A percentile compares a stretch with the other conserved stretches of the same genome.
These are phyloP conservation scores for Grosmannia penicillata DNA, from an alignment of 2,329 filamentous ascomycete species.

Conservation along the genomic window DNA sequence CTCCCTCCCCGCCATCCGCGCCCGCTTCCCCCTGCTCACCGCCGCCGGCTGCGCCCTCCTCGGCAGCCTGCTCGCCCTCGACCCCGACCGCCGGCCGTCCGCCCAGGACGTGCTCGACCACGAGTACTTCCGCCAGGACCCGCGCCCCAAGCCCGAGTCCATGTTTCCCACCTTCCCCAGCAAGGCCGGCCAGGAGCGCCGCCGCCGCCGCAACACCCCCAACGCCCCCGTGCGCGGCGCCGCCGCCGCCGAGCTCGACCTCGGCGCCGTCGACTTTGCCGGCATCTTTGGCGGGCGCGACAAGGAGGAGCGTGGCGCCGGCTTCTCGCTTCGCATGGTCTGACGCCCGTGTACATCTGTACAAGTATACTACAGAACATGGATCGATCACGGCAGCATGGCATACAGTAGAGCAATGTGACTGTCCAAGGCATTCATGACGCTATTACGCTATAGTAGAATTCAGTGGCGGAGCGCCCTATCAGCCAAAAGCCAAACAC, in stretches of 20 bases:
- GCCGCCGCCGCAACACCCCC: slow-evolving; percentile 58
- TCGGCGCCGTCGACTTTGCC: slow-evolving; percentile 49
- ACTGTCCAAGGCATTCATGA: too few relatives aligned
- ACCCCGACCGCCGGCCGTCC: slow-evolving; percentile 56
- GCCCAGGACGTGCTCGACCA: slow-evolving; percentile 64
- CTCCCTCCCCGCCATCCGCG: slow-evolving; percentile 39
- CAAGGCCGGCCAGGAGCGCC: slow-evolving; percentile 81
- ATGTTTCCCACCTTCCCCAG: slow-evolving; percentile 97
- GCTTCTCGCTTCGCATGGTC: slow-evolving; percentile 51
- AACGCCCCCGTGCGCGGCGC: slow-evolving; percentile 71
- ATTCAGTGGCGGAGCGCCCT: too few relatives aligned
- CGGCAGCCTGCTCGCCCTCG: slow-evolving; percentile 52
- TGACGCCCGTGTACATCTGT: slow-evolving; percentile 10
- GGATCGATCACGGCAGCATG: too few relatives aligned
- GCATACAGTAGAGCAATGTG: too few relatives aligned
- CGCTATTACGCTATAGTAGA: background rate
- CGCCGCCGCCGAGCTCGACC: slow-evolving; percentile 41
- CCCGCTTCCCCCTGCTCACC: slow-evolving; percentile 71
- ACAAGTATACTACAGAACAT: background rate
- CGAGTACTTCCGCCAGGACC: slow-evolving; percentile 77
- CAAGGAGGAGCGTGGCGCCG: slow-evolving; percentile 48
- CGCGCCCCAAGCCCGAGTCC: slow-evolving; percentile 73
- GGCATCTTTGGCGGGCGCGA: slow-evolving; percentile 56
- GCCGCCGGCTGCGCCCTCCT: slow-evolving; percentile 58
- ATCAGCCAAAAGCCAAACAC: too few relatives aligned